A percentile compares a stretch with the other conserved stretches of the same genome.
phyloP scores from a whole-genome alignment of 1,139 yeast genomes.

The Pichia sp. region DNA sequence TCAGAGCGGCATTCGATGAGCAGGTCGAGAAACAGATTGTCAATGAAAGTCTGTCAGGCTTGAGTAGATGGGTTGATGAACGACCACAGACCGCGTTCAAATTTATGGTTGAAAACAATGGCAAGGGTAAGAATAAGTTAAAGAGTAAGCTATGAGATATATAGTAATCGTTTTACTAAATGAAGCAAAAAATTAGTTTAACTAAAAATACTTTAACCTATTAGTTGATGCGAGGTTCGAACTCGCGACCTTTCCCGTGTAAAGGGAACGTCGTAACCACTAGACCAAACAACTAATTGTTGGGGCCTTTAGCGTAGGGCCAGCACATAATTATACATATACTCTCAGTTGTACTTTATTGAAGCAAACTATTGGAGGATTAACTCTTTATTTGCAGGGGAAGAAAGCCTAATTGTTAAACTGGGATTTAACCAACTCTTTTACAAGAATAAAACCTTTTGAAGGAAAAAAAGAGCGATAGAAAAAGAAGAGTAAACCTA shows the following conservation, averaged over 20 bases:
- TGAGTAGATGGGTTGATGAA: slow-evolving; percentile 67
- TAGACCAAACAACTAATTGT: slow-evolving; percentile 34
- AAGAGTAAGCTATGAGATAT: slow-evolving; percentile 5
- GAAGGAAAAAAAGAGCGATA: too few relatives aligned
- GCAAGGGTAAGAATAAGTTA: slow-evolving; percentile 2
- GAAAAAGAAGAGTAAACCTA: too few relatives aligned
- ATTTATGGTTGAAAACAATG: slow-evolving; percentile 11
- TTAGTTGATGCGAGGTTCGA: slow-evolving; percentile 38
- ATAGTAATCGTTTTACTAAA: too few relatives aligned
- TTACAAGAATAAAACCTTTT: too few relatives aligned
- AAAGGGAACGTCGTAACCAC: slow-evolving; percentile 38
- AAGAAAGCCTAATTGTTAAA: too few relatives aligned
- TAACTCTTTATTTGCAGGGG: too few relatives aligned
- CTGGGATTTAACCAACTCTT: too few relatives aligned
- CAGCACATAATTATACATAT: too few relatives aligned
- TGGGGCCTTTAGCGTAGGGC: not conserved
- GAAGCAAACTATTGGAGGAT: too few relatives aligned
- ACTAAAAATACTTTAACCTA: not conserved
- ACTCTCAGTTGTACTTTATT: too few relatives aligned
- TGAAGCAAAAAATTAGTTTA: too few relatives aligned
- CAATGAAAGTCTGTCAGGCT: slow-evolving; percentile 64
- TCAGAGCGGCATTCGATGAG: slow-evolving; percentile 33
- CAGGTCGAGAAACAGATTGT: slow-evolving; percentile 44
- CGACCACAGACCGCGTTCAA: slow-evolving; percentile 60
- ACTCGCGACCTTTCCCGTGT: slow-evolving; percentile 40